Base-by-base conservation (phyloP, 2,329 filamentous ascomycete species). In the Penicillium sp. region DNA sequence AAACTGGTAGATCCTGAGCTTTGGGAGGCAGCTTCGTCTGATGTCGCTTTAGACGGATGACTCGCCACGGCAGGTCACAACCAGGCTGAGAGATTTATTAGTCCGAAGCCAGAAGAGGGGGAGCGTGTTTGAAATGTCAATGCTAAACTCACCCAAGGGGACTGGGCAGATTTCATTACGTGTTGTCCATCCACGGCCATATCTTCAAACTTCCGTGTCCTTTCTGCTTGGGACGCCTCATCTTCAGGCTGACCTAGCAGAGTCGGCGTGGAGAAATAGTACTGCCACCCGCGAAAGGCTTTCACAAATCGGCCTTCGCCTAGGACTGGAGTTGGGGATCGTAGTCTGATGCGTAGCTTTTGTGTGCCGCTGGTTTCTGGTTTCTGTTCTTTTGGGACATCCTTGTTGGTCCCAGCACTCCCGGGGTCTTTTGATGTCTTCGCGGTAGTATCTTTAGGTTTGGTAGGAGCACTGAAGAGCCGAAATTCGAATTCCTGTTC, bases 401-500 rank as follows among this genome's bases (percentile, higher is more conserved):
- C 32, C 6, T 37, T 25, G 25, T 18, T 35, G 11, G 28, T 30
- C 13, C 18, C 18, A 9, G 18, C 18, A 5, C 5, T 5, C 18
- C 9, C 17, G 14, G 12, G 37, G 7, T 30, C 20, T 38, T 26
- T 6, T 34, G 22, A 11, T 32, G 35, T 11, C 18, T 20, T 32
- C 30, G n/a, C 32, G 2, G 39, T 28, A 4, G 40, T 16, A n/a
- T 42, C 32, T 20, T 41, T 44, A 7, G 41, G 27, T 34, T 52
- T 52, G 23, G 51, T 27, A 3, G 60, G 57, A 2, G 56, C 57
- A 29, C 56, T 63, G 51, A 68, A 68, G 10, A 68, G 44, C 6
- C 65, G 59, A 44, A 68, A 68, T 35, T 68, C 65, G 37, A 67
- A 68, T 42, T 67, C 65, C 38, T 66, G 61, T 37, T 68, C 65